Conservation (phyloP, 1,139 yeast genomes). For the Insectozyma bohioensis region DNA sequence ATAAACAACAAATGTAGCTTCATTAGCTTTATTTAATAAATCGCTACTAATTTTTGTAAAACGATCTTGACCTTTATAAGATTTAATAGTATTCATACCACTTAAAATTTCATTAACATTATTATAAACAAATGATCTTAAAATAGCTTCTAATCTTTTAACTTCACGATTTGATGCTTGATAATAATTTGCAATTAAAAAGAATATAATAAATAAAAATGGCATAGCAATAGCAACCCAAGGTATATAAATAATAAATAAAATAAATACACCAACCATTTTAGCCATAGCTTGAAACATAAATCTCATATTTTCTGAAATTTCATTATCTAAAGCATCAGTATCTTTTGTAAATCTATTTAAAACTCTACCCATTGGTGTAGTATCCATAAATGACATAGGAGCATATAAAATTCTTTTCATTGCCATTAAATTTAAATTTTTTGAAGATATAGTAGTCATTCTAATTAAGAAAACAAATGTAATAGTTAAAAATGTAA, state of each 20-base stretch:
- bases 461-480: constrained; percentile 50
- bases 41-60: constrained; percentile 51
- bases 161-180: constrained; percentile 40
- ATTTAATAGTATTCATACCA: constrained; percentile 71
- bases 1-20: constrained; percentile 64
- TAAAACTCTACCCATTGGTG: constrained; percentile 61
- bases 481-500: constrained; percentile 36
- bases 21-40: constrained; percentile 63
- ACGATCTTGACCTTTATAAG: constrained; percentile 50
- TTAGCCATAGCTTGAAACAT: constrained; percentile 50
- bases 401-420: constrained; percentile 50
- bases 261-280: constrained; percentile 60
- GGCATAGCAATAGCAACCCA: constrained; percentile 75
- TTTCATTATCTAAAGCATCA: constrained; percentile 76
- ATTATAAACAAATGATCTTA: constrained; percentile 44
- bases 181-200: constrained; percentile 58
- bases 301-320: constrained; percentile 58
- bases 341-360: constrained; percentile 78
- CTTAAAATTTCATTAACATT: constrained; percentile 73
- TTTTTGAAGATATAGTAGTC: constrained; percentile 49
- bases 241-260: constrained; percentile 69
- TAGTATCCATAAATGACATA: constrained; percentile 57
- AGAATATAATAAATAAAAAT: constrained; percentile 43
- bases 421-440: constrained; percentile 44
- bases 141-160: constrained; percentile 43